phyloP scores from a whole-genome alignment of 176 grass and related monocot species.

The Oryza officinalis region DNA sequence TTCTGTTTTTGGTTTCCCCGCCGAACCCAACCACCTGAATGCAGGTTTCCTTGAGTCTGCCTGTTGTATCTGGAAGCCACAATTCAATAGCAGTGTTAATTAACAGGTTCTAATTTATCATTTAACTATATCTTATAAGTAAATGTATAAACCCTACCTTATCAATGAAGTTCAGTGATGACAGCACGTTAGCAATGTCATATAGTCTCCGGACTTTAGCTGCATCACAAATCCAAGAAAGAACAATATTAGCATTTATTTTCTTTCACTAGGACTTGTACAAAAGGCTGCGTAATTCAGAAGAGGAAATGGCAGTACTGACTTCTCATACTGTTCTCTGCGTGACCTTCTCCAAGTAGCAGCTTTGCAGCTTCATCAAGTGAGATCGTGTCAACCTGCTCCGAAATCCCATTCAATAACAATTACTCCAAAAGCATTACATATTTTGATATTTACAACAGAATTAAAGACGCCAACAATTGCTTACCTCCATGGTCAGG shows the following conservation, averaged over 20 bases:
- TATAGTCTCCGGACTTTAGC: constrained; percentile 87
- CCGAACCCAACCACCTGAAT: constrained; percentile 74
- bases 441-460: background rate
- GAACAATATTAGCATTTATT: background rate
- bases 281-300: background rate
- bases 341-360: constrained; percentile 70
- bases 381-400: constrained; percentile 62
- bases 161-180: constrained; percentile 78
- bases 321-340: constrained; percentile 86
- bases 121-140: background rate
- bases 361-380: constrained; percentile 78
- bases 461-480: constrained; percentile 5
- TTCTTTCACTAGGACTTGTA: background rate
- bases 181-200: constrained; percentile 89
- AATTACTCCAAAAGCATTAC: background rate
- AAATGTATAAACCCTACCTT: constrained; percentile 52
- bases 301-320: background rate
- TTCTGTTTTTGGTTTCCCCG: constrained; percentile 35
- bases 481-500: constrained; percentile 69
- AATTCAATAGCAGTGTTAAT: constrained; percentile 29
- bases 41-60: constrained; percentile 70
- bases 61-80: constrained; percentile 64
- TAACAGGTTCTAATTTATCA: background rate
- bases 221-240: constrained; percentile 31
- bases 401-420: background rate